Evolutionary conservation across 2,329 filamentous ascomycete species (phyloP).

Genomic region (Alternaria panax): DNA sequence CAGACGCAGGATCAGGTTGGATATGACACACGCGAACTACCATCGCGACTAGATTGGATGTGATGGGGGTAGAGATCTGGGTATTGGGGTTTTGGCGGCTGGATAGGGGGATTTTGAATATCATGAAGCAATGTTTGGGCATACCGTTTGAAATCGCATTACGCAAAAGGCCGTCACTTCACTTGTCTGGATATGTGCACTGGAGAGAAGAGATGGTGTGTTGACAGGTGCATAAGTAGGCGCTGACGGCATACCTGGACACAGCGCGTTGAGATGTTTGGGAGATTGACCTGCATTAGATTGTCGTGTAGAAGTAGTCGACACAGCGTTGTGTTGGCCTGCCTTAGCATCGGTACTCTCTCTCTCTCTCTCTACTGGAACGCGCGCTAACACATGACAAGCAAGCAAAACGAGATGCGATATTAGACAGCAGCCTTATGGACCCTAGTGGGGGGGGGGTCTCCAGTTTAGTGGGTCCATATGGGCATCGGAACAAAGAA

Average conservation of each 20-base stretch:
- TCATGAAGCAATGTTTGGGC: not conserved
- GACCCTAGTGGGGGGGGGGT: slow-evolving; percentile 12
- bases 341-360: not conserved
- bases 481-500: slow-evolving; percentile 7
- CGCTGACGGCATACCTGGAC: too few species aligned
- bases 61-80: not conserved
- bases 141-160: not conserved
- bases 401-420: not conserved
- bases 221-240: not conserved
- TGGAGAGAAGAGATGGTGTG: not conserved
- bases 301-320: not conserved
- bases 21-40: not conserved
- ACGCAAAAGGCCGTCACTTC: not conserved
- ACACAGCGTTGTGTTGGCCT: not conserved
- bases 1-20: not conserved
- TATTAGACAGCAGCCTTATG: slow-evolving; percentile 13
- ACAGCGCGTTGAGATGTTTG: too few species aligned
- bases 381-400: not conserved
- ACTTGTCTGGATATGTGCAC: not conserved
- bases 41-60: not conserved
- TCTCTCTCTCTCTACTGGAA: not conserved
- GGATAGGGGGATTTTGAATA: not conserved
- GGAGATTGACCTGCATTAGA: not conserved
- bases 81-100: not conserved
- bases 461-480: slow-evolving; percentile 4